These are phyloP conservation scores for Globisporangium parvum DNA, from an alignment of 352 stramenopile genomes.

Conservation along the genomic window DNA sequence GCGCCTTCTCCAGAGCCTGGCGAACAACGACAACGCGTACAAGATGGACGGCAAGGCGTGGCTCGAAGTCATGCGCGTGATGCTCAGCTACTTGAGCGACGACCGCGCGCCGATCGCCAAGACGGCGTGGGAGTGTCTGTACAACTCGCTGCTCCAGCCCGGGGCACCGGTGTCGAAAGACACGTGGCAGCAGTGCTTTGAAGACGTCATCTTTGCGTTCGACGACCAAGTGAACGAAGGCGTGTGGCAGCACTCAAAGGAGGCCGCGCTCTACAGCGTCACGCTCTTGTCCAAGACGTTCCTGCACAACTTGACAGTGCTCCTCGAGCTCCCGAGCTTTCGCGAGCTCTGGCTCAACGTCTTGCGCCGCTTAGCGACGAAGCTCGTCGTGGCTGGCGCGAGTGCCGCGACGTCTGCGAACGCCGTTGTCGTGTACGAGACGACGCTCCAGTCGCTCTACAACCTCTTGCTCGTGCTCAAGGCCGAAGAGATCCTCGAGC, in stretches of 20 bases:
- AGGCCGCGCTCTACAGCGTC: constrained; percentile 74
- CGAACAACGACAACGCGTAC: constrained; percentile 67
- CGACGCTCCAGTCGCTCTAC: constrained; percentile 81
- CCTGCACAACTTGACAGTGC: constrained; percentile 71
- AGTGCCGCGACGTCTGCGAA: constrained; percentile 24
- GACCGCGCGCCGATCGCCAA: constrained; percentile 71
- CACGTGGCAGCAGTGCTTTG: constrained; percentile 81
- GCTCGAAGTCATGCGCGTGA: constrained; percentile 83
- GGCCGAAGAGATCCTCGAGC: constrained; percentile 68
- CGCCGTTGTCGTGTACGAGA: constrained; percentile 73
- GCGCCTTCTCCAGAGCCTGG: constrained; percentile 64
- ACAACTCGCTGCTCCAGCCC: constrained; percentile 73
- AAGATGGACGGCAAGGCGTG: constrained; percentile 66
- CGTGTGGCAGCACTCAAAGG: constrained; percentile 41
- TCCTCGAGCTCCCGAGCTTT: constrained; percentile 65
- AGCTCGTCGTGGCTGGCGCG: constrained; percentile 34
- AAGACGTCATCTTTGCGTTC: constrained; percentile 85
- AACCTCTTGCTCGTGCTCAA: constrained; percentile 82
- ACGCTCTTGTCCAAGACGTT: constrained; percentile 86
- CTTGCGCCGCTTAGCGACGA: constrained; percentile 62
- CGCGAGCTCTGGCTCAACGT: constrained; percentile 73
- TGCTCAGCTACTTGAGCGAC: constrained; percentile 80
- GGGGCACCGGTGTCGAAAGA: constrained; percentile 60
- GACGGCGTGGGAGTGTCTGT: constrained; percentile 79
- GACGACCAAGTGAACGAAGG: constrained; percentile 74